phyloP scores from a whole-genome alignment of 805 yeast genomes.

The Komagataella populi region DNA sequence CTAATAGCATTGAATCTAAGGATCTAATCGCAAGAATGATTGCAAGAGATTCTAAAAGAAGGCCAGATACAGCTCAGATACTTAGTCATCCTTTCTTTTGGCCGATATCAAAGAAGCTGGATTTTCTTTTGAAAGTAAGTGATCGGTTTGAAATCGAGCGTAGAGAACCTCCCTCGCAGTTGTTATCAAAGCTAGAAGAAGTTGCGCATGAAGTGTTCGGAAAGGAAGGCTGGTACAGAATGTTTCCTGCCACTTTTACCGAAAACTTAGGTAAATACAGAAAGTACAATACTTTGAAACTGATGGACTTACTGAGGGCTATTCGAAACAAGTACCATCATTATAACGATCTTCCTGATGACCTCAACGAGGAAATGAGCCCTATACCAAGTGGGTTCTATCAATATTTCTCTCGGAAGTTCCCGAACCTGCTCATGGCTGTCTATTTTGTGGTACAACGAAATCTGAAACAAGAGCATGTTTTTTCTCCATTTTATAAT shows the following conservation, averaged over 20 bases:
- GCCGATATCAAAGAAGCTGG: conserved; percentile 59
- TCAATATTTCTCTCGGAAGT: conserved; percentile 55
- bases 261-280: conserved; percentile 84
- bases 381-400: conserved; percentile 81
- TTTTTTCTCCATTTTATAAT: conserved; percentile 30
- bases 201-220: conserved; percentile 36
- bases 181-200: conserved; percentile 41
- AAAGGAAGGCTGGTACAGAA: conserved; percentile 62
- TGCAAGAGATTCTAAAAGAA: conserved; percentile 39
- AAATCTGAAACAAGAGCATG: conserved; percentile 50
- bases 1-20: conserved; percentile 47
- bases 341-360: conserved; percentile 73
- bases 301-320: conserved; percentile 82
- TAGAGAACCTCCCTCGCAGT: conserved; percentile 62
- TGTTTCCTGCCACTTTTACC: conserved; percentile 60
- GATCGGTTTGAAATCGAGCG: conserved; percentile 82
- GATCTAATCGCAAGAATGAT: conserved; percentile 71
- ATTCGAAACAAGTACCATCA: conserved; percentile 91
- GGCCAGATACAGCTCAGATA: conserved; percentile 62
- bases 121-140: conserved; percentile 74
- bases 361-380: conserved; percentile 51
- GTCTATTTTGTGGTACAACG: conserved; percentile 49
- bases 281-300: conserved; percentile 63
- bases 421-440: conserved; percentile 70
- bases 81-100: conserved; percentile 86